phyloP scores from a whole-genome alignment of 768 basidiomycete genomes.

The Tylopilus sp. region DNA sequence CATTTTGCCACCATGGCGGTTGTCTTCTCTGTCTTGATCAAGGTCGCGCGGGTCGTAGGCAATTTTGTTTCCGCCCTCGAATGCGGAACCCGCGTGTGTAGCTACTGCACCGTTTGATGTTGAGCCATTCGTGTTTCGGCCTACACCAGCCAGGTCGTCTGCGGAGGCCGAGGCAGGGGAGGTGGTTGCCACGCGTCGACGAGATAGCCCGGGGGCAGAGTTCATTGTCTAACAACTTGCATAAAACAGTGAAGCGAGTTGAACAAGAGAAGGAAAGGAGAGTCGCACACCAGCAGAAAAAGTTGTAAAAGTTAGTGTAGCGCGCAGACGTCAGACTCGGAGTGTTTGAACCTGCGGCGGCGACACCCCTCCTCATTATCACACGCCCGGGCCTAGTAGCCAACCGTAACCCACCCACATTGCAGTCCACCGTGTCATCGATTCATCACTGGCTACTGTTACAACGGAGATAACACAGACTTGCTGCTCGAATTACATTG shows the following conservation, averaged over 20 bases:
- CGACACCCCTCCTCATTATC: conserved; percentile 2
- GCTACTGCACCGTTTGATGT: conserved; percentile 28
- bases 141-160: conserved; percentile 35
- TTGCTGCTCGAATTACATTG: neutral
- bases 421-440: no score
- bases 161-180: conserved; percentile 36
- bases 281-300: neutral
- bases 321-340: neutral
- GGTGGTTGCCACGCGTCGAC: conserved; percentile 50
- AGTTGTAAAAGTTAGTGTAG: conserved; percentile 6
- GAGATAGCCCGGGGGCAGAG: conserved; percentile 51
- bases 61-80: conserved; percentile 83
- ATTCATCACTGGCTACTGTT: neutral
- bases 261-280: conserved; percentile 6
- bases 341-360: conserved; percentile 9
- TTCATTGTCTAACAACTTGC: conserved; percentile 38
- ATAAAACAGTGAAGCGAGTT: conserved; percentile 14
- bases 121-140: conserved; percentile 30
- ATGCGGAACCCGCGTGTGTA: conserved; percentile 75
- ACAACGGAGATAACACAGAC: neutral
- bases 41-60: conserved; percentile 94
- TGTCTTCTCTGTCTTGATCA: conserved; percentile 63
- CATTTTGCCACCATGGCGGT: conserved; percentile 63
- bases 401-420: no score
- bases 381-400: conserved; percentile 12